Evolutionary conservation across 2,329 filamentous ascomycete genomes (phyloP).

Genomic region (Fusarium sp.): DNA sequence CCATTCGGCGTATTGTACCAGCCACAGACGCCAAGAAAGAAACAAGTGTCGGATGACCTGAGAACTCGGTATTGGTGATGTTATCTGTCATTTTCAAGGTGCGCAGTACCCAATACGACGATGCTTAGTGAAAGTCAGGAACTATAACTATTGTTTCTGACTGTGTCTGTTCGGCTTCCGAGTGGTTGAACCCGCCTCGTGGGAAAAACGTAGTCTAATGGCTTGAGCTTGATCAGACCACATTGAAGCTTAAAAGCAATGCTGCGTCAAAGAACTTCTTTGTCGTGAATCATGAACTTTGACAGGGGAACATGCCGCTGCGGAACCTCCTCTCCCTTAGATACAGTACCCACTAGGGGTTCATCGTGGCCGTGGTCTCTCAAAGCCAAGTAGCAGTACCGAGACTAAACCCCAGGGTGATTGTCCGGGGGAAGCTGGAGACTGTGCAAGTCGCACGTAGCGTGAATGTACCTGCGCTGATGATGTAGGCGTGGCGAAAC

Average conservation of each 20-base stretch:
- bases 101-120: neutral
- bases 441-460: constrained; percentile 32
- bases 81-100: neutral
- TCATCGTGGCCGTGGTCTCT: too few species aligned
- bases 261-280: neutral
- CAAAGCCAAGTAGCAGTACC: constrained; percentile 29
- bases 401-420: constrained; percentile 25
- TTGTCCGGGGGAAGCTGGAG: constrained; percentile 39
- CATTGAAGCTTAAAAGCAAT: too few species aligned
- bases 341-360: too few species aligned
- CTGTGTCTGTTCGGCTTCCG: constrained; percentile 29
- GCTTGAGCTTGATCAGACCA: constrained; percentile 4
- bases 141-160: neutral
- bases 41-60: constrained; percentile 22
- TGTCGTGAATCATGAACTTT: constrained; percentile 22
- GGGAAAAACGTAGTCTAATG: constrained; percentile 6
- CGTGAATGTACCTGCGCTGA: neutral
- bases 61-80: constrained; percentile 2
- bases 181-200: constrained; percentile 20
- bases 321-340: too few species aligned
- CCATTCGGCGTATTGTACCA: constrained; percentile 10
- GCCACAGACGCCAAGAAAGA: constrained; percentile 26
- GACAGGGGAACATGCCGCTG: constrained; percentile 1
- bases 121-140: neutral
- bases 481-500: neutral